These are phyloP conservation scores for Buxus sempervirens DNA, from an alignment of 164 flowering plant species.

Conservation along the genomic window DNA sequence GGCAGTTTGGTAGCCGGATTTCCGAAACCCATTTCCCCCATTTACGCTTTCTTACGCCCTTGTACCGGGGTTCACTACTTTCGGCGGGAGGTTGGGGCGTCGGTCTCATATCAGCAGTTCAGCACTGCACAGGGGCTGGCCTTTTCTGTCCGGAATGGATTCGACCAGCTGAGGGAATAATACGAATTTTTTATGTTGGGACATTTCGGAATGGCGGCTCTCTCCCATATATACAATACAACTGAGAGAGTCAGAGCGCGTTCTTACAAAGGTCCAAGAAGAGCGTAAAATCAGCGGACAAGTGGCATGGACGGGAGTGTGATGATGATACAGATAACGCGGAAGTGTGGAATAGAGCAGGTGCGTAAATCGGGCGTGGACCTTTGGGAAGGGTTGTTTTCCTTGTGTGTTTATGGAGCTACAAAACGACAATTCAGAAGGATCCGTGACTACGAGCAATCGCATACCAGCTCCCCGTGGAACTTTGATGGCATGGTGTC, in stretches of 20 bases:
- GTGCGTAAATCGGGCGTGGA: too few relatives aligned
- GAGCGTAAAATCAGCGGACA: not conserved
- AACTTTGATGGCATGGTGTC: not conserved
- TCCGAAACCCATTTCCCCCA: slow-evolving; percentile 96
- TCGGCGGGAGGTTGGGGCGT: not conserved
- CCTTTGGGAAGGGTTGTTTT: not conserved
- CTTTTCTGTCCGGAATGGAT: too few relatives aligned
- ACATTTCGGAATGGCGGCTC: not conserved
- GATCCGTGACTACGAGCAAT: too few relatives aligned
- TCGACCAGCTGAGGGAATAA: too few relatives aligned
- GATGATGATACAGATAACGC: not conserved
- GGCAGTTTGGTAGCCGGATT: slow-evolving; percentile 75
- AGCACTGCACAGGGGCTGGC: too few relatives aligned
- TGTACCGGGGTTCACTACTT: slow-evolving; percentile 27
- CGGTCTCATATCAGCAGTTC: slow-evolving; percentile 17
- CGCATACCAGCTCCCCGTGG: too few relatives aligned
- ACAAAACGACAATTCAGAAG: not conserved
- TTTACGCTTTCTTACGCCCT: slow-evolving; percentile 77
- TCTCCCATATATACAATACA: not conserved
- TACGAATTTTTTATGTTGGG: too few relatives aligned
- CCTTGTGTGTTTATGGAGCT: not conserved
- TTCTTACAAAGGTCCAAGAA: not conserved
- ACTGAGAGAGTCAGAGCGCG: not conserved
- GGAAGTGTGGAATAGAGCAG: not conserved
- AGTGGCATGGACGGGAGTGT: not conserved